phyloP scores from a whole-genome alignment of 2,329 filamentous ascomycete genomes.

The Byssoonygena ceratinophila region DNA sequence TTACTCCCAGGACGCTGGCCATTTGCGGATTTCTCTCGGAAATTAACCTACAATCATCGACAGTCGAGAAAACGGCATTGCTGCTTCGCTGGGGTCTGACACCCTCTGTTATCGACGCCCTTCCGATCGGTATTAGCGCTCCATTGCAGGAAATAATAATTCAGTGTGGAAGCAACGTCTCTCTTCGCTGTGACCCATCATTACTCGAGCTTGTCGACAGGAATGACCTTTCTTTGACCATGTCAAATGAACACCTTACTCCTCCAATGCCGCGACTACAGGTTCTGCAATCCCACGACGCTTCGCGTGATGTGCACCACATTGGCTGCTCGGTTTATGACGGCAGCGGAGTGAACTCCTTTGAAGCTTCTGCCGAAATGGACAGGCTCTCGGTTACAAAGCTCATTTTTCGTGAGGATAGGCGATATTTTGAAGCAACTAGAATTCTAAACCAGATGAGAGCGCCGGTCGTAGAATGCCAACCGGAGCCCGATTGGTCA shows the following conservation, averaged over 20 bases:
- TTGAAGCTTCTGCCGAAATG: constrained; percentile 70
- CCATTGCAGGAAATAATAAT: constrained; percentile 74
- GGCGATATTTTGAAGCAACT: constrained; percentile 76
- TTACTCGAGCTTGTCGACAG: constrained; percentile 68
- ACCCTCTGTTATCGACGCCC: constrained; percentile 58
- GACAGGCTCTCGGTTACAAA: constrained; percentile 74
- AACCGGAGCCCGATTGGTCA: constrained; percentile 63
- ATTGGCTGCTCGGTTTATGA: constrained; percentile 51
- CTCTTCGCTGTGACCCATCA: constrained; percentile 60
- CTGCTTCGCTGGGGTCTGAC: constrained; percentile 60
- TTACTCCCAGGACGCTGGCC: constrained; percentile 57
- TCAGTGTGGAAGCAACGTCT: constrained; percentile 73
- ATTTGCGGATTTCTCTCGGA: constrained; percentile 57
- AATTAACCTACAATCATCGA: constrained; percentile 41
- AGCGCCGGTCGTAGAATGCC: constrained; percentile 65
- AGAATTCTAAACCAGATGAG: constrained; percentile 76
- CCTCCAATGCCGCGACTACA: constrained; percentile 27
- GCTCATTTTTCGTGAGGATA: constrained; percentile 82
- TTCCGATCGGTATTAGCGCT: constrained; percentile 74
- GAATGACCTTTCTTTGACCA: constrained; percentile 63
- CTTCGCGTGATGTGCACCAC: constrained; percentile 64
- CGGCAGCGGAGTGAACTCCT: constrained; percentile 44
- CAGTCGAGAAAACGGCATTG: constrained; percentile 58
- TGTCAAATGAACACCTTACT: constrained; percentile 40
- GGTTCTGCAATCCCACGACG: constrained; percentile 50